Percentiles rank a stretch among this genome's conserved stretches.
These are phyloP conservation scores for Malus domestica DNA, from an alignment of 306 rosid species.

Conservation along the genomic window ASM211411v1 NC_041803.1:22857501-22858000, in stretches of 20 bases:
- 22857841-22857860: slow-evolving; percentile 29
- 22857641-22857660: slow-evolving; percentile 6
- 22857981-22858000: slow-evolving; percentile 34
- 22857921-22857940: slow-evolving; percentile 60
- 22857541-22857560: neutral
- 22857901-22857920: slow-evolving; percentile 46
- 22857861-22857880: neutral
- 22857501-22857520: too few species aligned
- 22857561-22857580: slow-evolving; percentile 5
- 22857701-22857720: slow-evolving; percentile 46
- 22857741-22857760: slow-evolving; percentile 31
- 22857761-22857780: slow-evolving; percentile 17
- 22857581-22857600: slow-evolving; percentile 21
- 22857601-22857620: slow-evolving; percentile 34
- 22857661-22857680: slow-evolving; percentile 21
- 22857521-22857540: too few species aligned
- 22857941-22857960: slow-evolving; percentile 53
- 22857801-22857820: slow-evolving; percentile 25
- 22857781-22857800: slow-evolving; percentile 17
- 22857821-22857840: slow-evolving; percentile 26
- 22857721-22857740: slow-evolving; percentile 37
- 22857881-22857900: slow-evolving; percentile 7
- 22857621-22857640: slow-evolving; percentile 12
- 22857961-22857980: slow-evolving; percentile 40
- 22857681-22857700: slow-evolving; percentile 53